Base-by-base conservation (phyloP, 1,284 basidiomycete species). In the Cutaneotrichosporon cyanovorans region DNA sequence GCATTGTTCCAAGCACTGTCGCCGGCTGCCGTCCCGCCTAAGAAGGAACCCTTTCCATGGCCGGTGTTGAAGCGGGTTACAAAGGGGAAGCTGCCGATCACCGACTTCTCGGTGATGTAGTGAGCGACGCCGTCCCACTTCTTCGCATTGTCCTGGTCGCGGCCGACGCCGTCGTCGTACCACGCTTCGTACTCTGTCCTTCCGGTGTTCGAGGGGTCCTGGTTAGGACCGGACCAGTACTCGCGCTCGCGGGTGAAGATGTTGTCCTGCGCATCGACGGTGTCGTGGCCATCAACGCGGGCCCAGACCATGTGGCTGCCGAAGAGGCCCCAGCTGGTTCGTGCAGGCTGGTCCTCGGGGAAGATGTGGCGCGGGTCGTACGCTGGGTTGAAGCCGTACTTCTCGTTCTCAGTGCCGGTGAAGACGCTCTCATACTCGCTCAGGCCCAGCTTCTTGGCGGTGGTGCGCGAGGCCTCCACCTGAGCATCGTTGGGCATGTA, bases 1-100 rank as follows among this genome's bases (percentile, higher is more conserved):
- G n/a, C n/a, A n/a, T n/a, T n/a, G n/a, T n/a, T n/a, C n/a, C n/a
- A n/a, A n/a, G n/a, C n/a, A n/a, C n/a, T n/a, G n/a, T n/a, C n/a
- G n/a, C n/a, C n/a, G n/a, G n/a, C n/a, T n/a, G n/a, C n/a, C n/a
- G n/a, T n/a, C n/a, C n/a, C n/a, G n/a, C n/a, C n/a, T n/a, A n/a
- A n/a, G n/a, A n/a, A n/a, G n/a, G 36, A 37, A 5, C 8, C 15
- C 18, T n/a, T 37, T 16, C 36, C 36, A 6, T 37, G 15, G 3
- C 36, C 36, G 16, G 36, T 37, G 22, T 37, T 37, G 36, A 37
- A 37, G 36, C 36, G 36, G 18, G 36, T 37, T 20, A 37, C 36
- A 14, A 37, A 37, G 8, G 36, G 36, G n/a, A 37, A 20, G 15
- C 2, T 3, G n/a, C 36, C 36, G 14, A 37, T 37, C 18, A 37